A percentile compares a stretch with the other conserved stretches of the same genome.
Evolutionary conservation across 75 land plant genomes (phyloP).

Genomic region (Adiantum capillusveneris): DNA sequence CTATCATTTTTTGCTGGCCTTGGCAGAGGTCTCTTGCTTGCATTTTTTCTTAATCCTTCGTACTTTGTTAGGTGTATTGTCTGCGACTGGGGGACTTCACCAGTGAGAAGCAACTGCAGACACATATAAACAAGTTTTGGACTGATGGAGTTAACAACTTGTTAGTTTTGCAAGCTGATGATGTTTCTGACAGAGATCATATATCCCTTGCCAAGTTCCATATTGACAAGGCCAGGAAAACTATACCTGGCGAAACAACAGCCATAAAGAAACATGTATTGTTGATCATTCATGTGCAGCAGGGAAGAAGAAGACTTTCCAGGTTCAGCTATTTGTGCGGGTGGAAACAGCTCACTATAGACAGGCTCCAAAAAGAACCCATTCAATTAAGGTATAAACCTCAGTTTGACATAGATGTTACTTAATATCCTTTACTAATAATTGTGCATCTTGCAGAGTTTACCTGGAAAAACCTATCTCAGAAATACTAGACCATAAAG

Average conservation of each 20-base stretch:
- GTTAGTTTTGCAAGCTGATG: conserved; percentile 20
- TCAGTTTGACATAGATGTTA: not conserved
- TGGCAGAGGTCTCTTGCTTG: no score
- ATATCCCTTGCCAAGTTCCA: conserved; percentile 15
- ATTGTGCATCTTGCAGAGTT: conserved; percentile 7
- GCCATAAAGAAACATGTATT: conserved; percentile 8
- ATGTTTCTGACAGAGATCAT: conserved; percentile 20
- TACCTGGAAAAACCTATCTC: conserved; percentile 15
- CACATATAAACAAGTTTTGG: conserved; percentile 16
- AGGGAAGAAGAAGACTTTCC: conserved; percentile 11
- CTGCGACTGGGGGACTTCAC: conserved; percentile 20
- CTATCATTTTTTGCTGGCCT: no score
- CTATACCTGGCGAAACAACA: not conserved
- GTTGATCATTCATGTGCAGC: conserved; percentile 19
- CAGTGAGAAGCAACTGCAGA: conserved; percentile 18
- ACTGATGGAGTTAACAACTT: conserved; percentile 3
- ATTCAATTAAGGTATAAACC: conserved; percentile 15
- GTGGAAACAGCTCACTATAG: conserved; percentile 22
- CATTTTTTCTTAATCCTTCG: not conserved
- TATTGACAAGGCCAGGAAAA: conserved; percentile 10
- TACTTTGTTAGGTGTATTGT: conserved; percentile 12
- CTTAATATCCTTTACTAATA: not conserved
- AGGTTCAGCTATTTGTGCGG: conserved; percentile 23
- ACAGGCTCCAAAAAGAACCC: conserved; percentile 15
- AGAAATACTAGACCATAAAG: conserved; percentile 10